phyloP scores from a whole-genome alignment of 495 filamentous ascomycete species.

The Neurospora sp. region DNA sequence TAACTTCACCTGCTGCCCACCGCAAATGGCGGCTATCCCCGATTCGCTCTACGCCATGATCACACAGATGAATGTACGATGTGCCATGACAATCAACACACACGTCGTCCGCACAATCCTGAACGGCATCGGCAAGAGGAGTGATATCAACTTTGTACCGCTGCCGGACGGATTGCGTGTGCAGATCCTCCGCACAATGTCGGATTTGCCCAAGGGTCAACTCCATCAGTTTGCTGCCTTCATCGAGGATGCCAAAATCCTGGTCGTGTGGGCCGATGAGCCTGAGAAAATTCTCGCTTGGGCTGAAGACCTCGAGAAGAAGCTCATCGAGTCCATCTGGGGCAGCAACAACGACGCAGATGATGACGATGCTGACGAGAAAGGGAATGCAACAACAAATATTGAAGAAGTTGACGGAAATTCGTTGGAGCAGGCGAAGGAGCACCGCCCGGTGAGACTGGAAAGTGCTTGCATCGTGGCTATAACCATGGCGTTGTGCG shows the following conservation, averaged over 20 bases:
- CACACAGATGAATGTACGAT: slow-evolving; percentile 44
- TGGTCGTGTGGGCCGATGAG: slow-evolving; percentile 61
- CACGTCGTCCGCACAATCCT: slow-evolving; percentile 21
- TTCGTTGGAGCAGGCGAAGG: slow-evolving; percentile 21
- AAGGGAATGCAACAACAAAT: slow-evolving; percentile 6
- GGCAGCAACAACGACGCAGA: slow-evolving; percentile 30
- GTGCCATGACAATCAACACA: slow-evolving; percentile 23
- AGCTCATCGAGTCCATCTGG: slow-evolving; percentile 49
- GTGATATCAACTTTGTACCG: slow-evolving; percentile 34
- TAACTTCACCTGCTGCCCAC: slow-evolving; percentile 45
- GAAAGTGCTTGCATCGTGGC: slow-evolving; percentile 42
- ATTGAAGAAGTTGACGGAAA: slow-evolving; percentile 5
- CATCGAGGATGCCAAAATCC: slow-evolving; percentile 42
- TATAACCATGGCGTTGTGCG: slow-evolving; percentile 40
- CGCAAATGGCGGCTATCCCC: slow-evolving; percentile 37
- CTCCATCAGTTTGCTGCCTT: slow-evolving; percentile 63
- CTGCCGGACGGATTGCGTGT: slow-evolving; percentile 45
- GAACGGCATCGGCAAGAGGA: slow-evolving; percentile 3
- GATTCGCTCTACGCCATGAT: slow-evolving; percentile 42
- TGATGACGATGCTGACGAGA: slow-evolving; percentile 26
- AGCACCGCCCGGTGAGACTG: slow-evolving; percentile 35
- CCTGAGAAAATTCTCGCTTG: slow-evolving; percentile 44
- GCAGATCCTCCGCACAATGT: slow-evolving; percentile 48
- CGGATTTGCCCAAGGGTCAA: slow-evolving; percentile 44
- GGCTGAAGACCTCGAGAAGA: slow-evolving; percentile 37